phyloP scores from a whole-genome alignment of 2,329 filamentous ascomycete species.

The Pseudocercospora crystallina region DNA sequence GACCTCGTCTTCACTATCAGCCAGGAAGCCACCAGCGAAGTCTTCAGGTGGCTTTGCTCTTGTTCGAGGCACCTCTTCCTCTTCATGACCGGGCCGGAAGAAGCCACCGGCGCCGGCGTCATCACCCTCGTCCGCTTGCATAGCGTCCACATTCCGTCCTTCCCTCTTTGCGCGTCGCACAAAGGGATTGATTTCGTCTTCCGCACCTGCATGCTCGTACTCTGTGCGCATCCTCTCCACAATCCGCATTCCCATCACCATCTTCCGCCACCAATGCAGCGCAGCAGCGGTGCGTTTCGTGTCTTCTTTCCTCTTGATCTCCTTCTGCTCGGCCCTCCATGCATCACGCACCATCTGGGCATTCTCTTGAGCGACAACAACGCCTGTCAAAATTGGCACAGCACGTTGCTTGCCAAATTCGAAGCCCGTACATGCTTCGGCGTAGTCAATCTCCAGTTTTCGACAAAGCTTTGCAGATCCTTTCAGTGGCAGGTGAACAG shows the following conservation, averaged over 20 bases:
- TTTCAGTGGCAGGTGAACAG: slow-evolving; percentile 77
- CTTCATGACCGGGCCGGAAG: slow-evolving; percentile 40
- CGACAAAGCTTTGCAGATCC: slow-evolving; percentile 79
- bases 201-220: slow-evolving; percentile 54
- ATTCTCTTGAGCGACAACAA: slow-evolving; percentile 82
- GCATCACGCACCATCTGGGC: slow-evolving; percentile 72
- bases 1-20: slow-evolving; percentile 28
- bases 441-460: slow-evolving; percentile 80
- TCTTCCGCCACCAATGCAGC: slow-evolving; percentile 78
- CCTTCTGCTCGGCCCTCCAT: slow-evolving; percentile 71
- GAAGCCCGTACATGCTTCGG: slow-evolving; percentile 93
- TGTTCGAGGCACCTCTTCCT: slow-evolving; percentile 36
- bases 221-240: slow-evolving; percentile 73
- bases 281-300: slow-evolving; percentile 75
- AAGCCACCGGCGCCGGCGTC: slow-evolving; percentile 42
- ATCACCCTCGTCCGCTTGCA: slow-evolving; percentile 16
- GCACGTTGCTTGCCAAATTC: slow-evolving; percentile 95
- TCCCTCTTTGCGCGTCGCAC: slow-evolving; percentile 37
- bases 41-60: slow-evolving; percentile 20
- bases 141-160: slow-evolving; percentile 19
- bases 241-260: slow-evolving; percentile 81
- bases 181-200: slow-evolving; percentile 58
- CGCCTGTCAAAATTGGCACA: slow-evolving; percentile 85
- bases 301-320: slow-evolving; percentile 74
- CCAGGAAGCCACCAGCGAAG: slow-evolving; percentile 28